Percentiles rank a stretch among this genome's conserved stretches.
Evolutionary conservation across 192 early-diverging fungal genomes (phyloP).

Genomic region (Backusella parvicylindrica): DNA sequence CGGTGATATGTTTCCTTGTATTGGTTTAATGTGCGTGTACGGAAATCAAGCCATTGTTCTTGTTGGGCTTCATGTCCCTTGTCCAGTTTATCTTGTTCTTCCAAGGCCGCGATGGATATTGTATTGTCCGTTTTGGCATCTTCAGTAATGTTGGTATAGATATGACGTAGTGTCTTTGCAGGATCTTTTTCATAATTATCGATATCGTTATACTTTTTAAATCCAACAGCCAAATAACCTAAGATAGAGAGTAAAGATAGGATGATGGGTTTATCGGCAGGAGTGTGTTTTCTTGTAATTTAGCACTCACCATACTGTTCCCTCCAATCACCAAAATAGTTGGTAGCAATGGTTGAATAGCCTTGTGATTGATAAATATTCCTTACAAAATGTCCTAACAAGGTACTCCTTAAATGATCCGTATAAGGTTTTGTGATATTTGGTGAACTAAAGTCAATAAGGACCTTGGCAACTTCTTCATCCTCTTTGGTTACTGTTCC

Average conservation of each 20-base stretch:
- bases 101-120: slow-evolving; percentile 32
- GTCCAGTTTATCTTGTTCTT: neutral
- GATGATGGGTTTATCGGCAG: no score
- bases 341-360: slow-evolving; percentile 76
- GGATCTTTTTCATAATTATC: slow-evolving; percentile 32
- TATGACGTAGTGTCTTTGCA: slow-evolving; percentile 56
- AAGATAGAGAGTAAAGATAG: neutral
- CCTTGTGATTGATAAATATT: slow-evolving; percentile 73
- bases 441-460: slow-evolving; percentile 92
- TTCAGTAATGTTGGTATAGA: slow-evolving; percentile 78
- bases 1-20: slow-evolving; percentile 79
- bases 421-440: slow-evolving; percentile 97
- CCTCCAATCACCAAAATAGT: slow-evolving; percentile 97
- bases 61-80: neutral
- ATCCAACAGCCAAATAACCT: slow-evolving; percentile 81
- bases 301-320: slow-evolving; percentile 81
- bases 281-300: no score
- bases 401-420: slow-evolving; percentile 90
- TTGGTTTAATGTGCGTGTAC: slow-evolving; percentile 70
- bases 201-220: slow-evolving; percentile 55
- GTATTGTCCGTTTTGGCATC: slow-evolving; percentile 58
- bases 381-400: slow-evolving; percentile 85
- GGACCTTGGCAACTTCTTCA: slow-evolving; percentile 63
- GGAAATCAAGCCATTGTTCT: slow-evolving; percentile 63
- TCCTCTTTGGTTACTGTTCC: slow-evolving; percentile 56